Base-by-base conservation (phyloP, 176 grass and related monocot species). In the Paspalum notatum region DNA sequence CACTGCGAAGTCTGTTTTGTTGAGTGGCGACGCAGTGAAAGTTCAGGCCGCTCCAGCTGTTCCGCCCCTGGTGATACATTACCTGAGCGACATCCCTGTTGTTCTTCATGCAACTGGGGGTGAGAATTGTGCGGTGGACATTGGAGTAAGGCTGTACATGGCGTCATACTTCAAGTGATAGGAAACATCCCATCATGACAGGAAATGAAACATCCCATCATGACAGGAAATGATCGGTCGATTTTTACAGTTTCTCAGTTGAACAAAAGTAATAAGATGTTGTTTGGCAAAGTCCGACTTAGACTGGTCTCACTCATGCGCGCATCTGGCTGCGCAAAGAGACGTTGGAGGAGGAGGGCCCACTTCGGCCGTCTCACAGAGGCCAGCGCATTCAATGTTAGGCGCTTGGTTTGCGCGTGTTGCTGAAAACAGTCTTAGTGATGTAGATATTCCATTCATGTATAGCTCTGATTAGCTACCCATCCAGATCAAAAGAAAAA, bases 61-160 rank as follows among this genome's bases (percentile, higher is more conserved):
- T 77, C 91, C 95, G 69, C 96, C 96, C 49, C 79, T 95, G 66
- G 92, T 95, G 68, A 80, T 98, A 57, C 75, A 51, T 3, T 85
- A 91, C 78, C 78, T 98, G 26, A 93, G 88, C n/a, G 67, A 87
- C 24, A 75, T 98, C 24, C 92, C 93, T 6, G 92, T 98, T 71
- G 90, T 93, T 69, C 75, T 98, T 73, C 85, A 93, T 88, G 92
- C 92, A 49, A 71, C 83, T 68, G 92, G 96, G 47, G 96, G 96
- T 6, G 78, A 93, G 68, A 79, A 90, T 77, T 81, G 84, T 58
- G 90, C 86, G 4, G 24, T 98, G 43, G 96, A 93, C 67, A 85
- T 98, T 45, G 88, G 64, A 68, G 88, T 92, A 39, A 87, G 84
- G 57, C 73, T 98, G 46, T 95, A 93, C 79, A 71, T 85, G 14